These are phyloP conservation scores for Cutaneotrichosporon daszewskae DNA, from an alignment of 1,284 basidiomycete genomes.

Conservation along the genomic window DNA sequence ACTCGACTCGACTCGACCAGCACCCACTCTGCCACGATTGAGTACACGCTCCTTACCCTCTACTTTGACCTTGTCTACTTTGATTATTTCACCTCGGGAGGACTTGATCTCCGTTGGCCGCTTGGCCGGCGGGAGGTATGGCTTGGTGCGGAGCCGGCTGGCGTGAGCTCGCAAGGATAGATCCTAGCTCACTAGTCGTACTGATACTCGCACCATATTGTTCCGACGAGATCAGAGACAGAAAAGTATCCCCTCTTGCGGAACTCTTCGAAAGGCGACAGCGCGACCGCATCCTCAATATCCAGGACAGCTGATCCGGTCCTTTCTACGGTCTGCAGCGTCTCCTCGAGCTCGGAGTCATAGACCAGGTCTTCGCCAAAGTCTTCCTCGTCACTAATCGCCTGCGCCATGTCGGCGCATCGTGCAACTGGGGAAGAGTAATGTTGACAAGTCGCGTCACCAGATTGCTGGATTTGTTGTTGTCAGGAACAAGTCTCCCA, in stretches of 20 bases:
- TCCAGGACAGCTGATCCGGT: conserved; percentile 5
- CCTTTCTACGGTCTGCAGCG: conserved; percentile 23
- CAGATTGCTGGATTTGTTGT: conserved; percentile 6
- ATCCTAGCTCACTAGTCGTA: conserved; percentile 39
- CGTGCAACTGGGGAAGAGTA: too few species aligned
- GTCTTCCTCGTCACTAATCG: too few species aligned
- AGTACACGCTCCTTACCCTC: conserved; percentile 57
- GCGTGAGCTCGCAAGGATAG: background rate
- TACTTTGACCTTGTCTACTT: conserved; percentile 57
- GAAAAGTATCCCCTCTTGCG: conserved; percentile 39
- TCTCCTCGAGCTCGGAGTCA: conserved; percentile 26
- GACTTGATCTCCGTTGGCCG: conserved; percentile 62
- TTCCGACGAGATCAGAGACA: conserved; percentile 53
- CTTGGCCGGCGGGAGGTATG: conserved; percentile 53
- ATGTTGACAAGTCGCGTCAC: too few species aligned
- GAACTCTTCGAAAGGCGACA: conserved; percentile 32
- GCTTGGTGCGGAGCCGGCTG: conserved; percentile 47
- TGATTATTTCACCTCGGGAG: conserved; percentile 61
- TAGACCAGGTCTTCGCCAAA: conserved; percentile 27
- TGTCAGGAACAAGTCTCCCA: background rate
- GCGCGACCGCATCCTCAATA: conserved; percentile 20
- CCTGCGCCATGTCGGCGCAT: conserved; percentile 3
- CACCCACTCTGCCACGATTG: conserved; percentile 59
- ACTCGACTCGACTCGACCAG: rapidly evolving
- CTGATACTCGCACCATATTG: conserved; percentile 52